phyloP scores from a whole-genome alignment of 306 rosid species.

The Sesbania bispinosa region DNA sequence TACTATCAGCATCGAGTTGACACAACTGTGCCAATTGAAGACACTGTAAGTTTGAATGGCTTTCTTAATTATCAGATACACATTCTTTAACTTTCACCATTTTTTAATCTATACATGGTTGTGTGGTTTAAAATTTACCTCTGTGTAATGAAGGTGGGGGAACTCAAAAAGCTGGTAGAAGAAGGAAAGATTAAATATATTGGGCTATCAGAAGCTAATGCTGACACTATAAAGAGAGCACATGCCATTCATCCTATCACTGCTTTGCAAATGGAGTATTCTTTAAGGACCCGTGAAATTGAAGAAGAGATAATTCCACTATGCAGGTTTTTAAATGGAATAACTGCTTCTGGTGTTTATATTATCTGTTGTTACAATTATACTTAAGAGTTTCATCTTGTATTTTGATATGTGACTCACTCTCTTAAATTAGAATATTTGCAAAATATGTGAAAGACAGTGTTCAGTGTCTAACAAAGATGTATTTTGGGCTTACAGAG shows the following conservation, averaged over 20 bases:
- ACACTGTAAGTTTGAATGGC: slow-evolving; percentile 53
- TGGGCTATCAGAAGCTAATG: slow-evolving; percentile 58
- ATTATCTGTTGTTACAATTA: background rate
- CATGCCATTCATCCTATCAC: slow-evolving; percentile 74
- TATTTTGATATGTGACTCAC: background rate
- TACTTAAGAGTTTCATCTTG: background rate
- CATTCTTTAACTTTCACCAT: background rate
- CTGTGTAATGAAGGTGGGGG: slow-evolving; percentile 45
- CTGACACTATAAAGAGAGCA: slow-evolving; percentile 63
- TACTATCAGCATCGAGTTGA: slow-evolving; percentile 63
- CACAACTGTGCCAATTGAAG: slow-evolving; percentile 63
- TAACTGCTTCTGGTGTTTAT: background rate
- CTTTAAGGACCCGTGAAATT: slow-evolving; percentile 60
- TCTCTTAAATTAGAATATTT: background rate
- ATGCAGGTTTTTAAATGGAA: slow-evolving; percentile 45
- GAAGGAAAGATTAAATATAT: slow-evolving; percentile 69
- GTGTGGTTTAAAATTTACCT: slow-evolving; percentile 1
- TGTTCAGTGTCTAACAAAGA: background rate
- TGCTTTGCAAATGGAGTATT: slow-evolving; percentile 75
- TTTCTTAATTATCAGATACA: too few species aligned
- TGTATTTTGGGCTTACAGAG: slow-evolving; percentile 30
- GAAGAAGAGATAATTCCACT: slow-evolving; percentile 65
- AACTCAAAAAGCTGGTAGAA: slow-evolving; percentile 57
- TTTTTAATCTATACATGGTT: background rate
- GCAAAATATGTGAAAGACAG: background rate